Evolutionary conservation across 129 eudicot species (phyloP), one percentile per base, ranked within the genome.

Genomic region (Silybum marianum): DNA sequence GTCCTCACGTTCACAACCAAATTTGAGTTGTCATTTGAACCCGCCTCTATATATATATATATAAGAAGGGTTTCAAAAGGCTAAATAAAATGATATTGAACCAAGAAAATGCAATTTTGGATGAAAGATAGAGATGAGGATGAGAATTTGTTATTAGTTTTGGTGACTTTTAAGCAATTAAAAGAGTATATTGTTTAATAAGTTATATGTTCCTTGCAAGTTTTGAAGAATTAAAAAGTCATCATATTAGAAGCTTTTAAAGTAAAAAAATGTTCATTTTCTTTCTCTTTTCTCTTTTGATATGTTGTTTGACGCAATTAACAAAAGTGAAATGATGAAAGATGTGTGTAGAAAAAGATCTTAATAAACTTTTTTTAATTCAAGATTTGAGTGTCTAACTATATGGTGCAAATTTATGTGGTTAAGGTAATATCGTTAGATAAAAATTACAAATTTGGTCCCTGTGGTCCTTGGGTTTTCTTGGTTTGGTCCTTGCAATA

Each of bases 191-290:
- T 76, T 76, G 84, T 62, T 73, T n/a, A 30, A 73, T 65, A 86
- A 84, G 90, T 72, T 74, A 81, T 72, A 66, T 86, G 85, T 89
- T 84, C 25, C 93, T 87, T 89, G 86, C 90, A 89, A 89, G 93
- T 77, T 76, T 83, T 58, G 36, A 66, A 23, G 60, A 82, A 76
- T 36, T 75, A 71, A 76, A 71, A 76, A 28, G 30, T 28, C 30
- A 28, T 28, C 30, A 28, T 28, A 28, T 28, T 28, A 28, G 30
- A 28, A 28, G 30, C 30, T 28, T 28, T 28, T 28, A 28, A 28
- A 28, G 30, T 28, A 28, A 28, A 28, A 51, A 14, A 13, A 7
- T 51, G 62, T 2, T 46, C 2, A 10, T 46, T 51, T 51, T 14
- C 30, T 9, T 51, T 16, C 18, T 51, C 6, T 51, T 3, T 16